phyloP scores from a whole-genome alignment of 129 eudicot species.

The Centaurea solstitialis region DNA sequence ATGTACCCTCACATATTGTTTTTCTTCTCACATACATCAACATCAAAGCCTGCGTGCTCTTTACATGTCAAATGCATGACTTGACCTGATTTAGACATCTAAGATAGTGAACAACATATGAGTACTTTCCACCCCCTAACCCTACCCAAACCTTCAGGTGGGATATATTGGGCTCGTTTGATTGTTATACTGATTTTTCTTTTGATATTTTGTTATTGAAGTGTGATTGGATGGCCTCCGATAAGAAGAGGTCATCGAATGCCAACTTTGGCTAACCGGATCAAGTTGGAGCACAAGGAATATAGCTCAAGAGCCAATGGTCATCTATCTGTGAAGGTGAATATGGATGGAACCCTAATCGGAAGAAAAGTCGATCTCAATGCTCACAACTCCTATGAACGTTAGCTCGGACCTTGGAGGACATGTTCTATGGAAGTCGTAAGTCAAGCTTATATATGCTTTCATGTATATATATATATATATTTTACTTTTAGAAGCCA shows the following conservation, averaged over 20 bases:
- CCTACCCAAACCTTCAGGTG: neutral
- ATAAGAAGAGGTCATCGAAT: constrained; percentile 63
- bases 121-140: neutral
- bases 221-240: constrained; percentile 99
- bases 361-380: constrained; percentile 91
- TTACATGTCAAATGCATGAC: too few species aligned
- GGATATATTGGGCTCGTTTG: neutral
- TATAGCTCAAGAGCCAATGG: constrained; percentile 36
- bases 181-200: neutral
- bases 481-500: neutral
- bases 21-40: too few species aligned
- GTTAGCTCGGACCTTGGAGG: constrained; percentile 67
- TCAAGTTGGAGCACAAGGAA: constrained; percentile 56
- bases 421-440: constrained; percentile 67
- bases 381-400: constrained; percentile 78
- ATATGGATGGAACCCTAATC: constrained; percentile 86
- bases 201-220: constrained; percentile 19
- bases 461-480: neutral
- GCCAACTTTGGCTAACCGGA: constrained; percentile 64
- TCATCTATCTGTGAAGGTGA: constrained; percentile 77
- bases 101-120: too few species aligned
- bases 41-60: too few species aligned
- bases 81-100: too few species aligned
- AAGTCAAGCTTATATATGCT: constrained; percentile 29
- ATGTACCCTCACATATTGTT: too few species aligned